These are phyloP conservation scores for Amanita brunnescens DNA, from an alignment of 768 basidiomycete species.

Conservation along the genomic window DNA sequence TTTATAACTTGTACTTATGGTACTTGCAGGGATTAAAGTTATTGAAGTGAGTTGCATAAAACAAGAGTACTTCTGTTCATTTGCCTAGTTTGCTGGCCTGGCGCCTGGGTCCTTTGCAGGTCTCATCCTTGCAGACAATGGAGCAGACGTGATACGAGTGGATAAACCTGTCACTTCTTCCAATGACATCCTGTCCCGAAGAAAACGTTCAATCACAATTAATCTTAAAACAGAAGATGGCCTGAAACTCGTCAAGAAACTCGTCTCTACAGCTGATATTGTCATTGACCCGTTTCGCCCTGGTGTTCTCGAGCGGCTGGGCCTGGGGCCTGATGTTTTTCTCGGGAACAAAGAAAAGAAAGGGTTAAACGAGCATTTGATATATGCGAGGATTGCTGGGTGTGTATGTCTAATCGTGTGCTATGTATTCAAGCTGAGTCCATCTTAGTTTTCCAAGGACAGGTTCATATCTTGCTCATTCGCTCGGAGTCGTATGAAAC, in stretches of 20 bases:
- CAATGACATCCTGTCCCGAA: slow-evolving; percentile 51
- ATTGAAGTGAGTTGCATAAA: slow-evolving; percentile 29
- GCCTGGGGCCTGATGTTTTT: slow-evolving; percentile 70
- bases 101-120: slow-evolving; percentile 80
- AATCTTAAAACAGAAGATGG: slow-evolving; percentile 59
- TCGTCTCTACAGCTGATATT: slow-evolving; percentile 65
- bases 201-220: slow-evolving; percentile 69
- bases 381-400: slow-evolving; percentile 75
- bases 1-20: slow-evolving; percentile 23
- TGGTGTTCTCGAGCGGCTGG: slow-evolving; percentile 72
- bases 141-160: slow-evolving; percentile 67
- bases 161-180: slow-evolving; percentile 47
- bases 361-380: slow-evolving; percentile 52
- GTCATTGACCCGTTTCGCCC: slow-evolving; percentile 81
- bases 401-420: slow-evolving; percentile 24
- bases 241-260: slow-evolving; percentile 40
- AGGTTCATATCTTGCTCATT: slow-evolving; percentile 26
- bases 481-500: neutral
- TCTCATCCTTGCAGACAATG: slow-evolving; percentile 70
- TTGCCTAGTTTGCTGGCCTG: slow-evolving; percentile 63
- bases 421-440: neutral
- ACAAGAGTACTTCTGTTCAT: neutral
- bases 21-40: slow-evolving; percentile 40
- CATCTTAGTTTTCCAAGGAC: slow-evolving; percentile 47
- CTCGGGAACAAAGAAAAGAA: slow-evolving; percentile 34